Conservation (phyloP, 345 rosid species). For the Eucalyptus cloeziana region DNA sequence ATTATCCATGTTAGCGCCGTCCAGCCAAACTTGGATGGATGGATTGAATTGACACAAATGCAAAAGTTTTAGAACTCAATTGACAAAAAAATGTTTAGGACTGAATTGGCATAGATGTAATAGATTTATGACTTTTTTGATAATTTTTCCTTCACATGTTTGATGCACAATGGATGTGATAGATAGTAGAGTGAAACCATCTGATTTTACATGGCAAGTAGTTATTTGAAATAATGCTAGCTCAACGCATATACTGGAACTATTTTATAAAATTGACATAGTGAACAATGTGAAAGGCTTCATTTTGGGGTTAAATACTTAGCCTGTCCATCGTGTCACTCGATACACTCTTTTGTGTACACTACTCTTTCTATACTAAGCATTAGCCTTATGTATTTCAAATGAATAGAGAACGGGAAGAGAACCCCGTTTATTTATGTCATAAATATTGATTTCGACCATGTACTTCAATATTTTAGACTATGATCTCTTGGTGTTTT, state of each 20-base stretch:
- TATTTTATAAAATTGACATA: background rate
- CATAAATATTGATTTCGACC: background rate
- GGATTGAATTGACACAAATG: too few species aligned
- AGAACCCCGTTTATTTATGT: background rate
- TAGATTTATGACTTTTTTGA: background rate
- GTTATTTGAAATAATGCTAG: background rate
- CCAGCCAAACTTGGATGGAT: background rate
- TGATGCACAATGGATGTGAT: background rate
- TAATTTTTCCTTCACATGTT: background rate
- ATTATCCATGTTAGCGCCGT: too few species aligned
- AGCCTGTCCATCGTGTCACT: background rate
- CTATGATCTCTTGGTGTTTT: background rate
- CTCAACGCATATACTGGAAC: background rate
- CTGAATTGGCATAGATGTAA: too few species aligned
- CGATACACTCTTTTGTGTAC: background rate
- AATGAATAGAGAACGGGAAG: background rate
- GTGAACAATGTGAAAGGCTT: background rate
- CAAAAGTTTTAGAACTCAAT: background rate
- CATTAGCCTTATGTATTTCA: background rate
- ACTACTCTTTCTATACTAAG: background rate
- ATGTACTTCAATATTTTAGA: background rate
- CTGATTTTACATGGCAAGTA: background rate
- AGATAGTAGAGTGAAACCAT: background rate
- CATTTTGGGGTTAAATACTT: background rate
- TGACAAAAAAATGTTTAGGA: too few species aligned